phyloP scores from a whole-genome alignment of 1,284 basidiomycete genomes.

The Phellopilus nigrolimitatus region DNA sequence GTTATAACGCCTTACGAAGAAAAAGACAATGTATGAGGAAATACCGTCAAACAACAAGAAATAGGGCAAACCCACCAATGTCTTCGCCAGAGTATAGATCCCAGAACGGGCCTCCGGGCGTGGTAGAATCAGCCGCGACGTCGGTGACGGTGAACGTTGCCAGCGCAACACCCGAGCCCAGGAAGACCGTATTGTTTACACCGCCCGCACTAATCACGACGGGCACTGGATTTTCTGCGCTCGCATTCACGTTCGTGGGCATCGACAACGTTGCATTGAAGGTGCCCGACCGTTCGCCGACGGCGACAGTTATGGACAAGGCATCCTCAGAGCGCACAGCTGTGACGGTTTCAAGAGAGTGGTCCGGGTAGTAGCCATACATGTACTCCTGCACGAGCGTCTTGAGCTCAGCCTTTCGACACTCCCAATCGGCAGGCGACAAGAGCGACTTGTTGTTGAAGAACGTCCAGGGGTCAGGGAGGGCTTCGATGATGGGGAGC shows the following conservation, averaged over 20 bases:
- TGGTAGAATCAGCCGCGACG: constrained; percentile 23
- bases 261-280: constrained; percentile 22
- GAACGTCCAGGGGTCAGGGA: constrained; percentile 17
- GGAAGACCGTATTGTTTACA: constrained; percentile 22
- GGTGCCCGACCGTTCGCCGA: constrained; percentile 15
- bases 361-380: constrained; percentile 25
- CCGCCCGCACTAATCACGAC: constrained; percentile 22
- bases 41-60: not conserved
- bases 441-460: constrained; percentile 13
- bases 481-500: constrained; percentile 11
- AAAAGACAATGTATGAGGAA: not conserved
- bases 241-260: constrained; percentile 20
- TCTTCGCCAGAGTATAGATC: constrained; percentile 25
- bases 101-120: constrained; percentile 27
- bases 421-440: constrained; percentile 23
- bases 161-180: constrained; percentile 21
- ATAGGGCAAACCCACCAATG: constrained; percentile 5
- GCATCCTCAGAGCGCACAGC: constrained; percentile 20
- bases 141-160: constrained; percentile 21
- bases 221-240: constrained; percentile 14
- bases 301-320: constrained; percentile 19
- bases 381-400: constrained; percentile 24
- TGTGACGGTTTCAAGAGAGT: constrained; percentile 22
- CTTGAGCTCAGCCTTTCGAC: constrained; percentile 21
- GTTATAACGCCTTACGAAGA: constrained; percentile 20